Percentiles rank a stretch among this genome's conserved stretches.
These are phyloP conservation scores for Hemisphaericaspora xylanilytica DNA, from an alignment of 1,139 yeast genomes.

Conservation along the genomic window DNA sequence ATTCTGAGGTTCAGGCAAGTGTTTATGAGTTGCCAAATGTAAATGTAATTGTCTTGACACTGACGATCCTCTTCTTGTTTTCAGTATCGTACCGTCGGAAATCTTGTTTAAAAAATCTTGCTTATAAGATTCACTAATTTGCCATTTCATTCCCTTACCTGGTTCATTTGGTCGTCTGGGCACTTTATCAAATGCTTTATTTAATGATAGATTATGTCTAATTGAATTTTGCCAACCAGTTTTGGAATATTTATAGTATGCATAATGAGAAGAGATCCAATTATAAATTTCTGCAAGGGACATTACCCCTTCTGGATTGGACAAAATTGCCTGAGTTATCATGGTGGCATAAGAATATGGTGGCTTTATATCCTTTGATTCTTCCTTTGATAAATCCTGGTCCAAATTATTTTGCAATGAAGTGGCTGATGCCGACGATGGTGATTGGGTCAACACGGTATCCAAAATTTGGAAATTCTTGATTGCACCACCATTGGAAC, in stretches of 20 bases:
- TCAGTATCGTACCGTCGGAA: conserved; percentile 68
- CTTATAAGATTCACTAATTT: conserved; percentile 79
- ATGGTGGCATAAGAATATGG: conserved; percentile 93
- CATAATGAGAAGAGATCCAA: conserved; percentile 90
- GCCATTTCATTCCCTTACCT: conserved; percentile 99
- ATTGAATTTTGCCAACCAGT: conserved; percentile 95
- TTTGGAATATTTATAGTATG: conserved; percentile 78
- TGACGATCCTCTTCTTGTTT: conserved; percentile 74
- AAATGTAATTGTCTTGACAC: conserved; percentile 76
- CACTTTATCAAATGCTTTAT: conserved; percentile 86
- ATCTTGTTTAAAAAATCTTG: conserved; percentile 81
- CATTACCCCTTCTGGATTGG: conserved; percentile 74
- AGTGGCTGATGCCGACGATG: conserved; percentile 40
- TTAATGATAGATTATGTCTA: conserved; percentile 78
- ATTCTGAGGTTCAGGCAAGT: conserved; percentile 54
- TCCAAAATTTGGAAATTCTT: conserved; percentile 57
- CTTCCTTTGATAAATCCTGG: conserved; percentile 82
- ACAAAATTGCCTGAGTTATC: conserved; percentile 89
- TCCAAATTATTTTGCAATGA: conserved; percentile 49
- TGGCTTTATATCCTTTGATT: conserved; percentile 61
- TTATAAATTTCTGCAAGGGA: conserved; percentile 88
- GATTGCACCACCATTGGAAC: conserved; percentile 17
- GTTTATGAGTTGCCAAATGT: conserved; percentile 69
- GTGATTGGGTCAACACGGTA: conserved; percentile 40
- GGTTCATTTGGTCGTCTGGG: conserved; percentile 96